Evolutionary conservation across 257 asterid genomes (phyloP), one percentile per base, ranked within the genome.

Genomic region (Solanum pennellii): DNA sequence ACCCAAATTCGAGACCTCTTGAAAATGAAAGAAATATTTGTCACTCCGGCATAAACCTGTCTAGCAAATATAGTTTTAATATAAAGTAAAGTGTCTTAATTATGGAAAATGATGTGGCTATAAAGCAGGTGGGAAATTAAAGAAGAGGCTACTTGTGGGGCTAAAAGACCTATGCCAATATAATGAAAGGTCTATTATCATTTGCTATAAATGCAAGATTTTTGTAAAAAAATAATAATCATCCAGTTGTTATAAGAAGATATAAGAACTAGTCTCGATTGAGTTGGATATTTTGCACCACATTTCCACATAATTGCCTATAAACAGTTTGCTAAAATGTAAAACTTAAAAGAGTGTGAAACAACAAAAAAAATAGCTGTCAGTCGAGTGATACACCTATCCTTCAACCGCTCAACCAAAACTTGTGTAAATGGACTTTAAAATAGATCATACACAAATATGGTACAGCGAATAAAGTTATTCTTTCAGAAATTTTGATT

Each of bases 11-110:
- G 0, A 56, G 5, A 56, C 12, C 4, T 56, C 5, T 56, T 56
- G 8, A 3, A 23, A 0, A 56, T 18, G 0, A 18, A 52, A 1
- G 9, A 56, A 7, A 7, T 56, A 56, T 0, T 56, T 20, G 1
- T 56, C 25, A 3, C 12, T 56, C 2, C 11, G 18, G 0, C n/a
- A 56, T 1, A 20, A 56, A 0, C 11, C 65, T 56, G 2, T 10
- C 20, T 0, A 56, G 2, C 62, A 23, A 18, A 20, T 56, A 11
- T n/a, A 65, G 72, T 18, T n/a, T 65, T 65, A 65, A 65, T 65
- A 65, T 12, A 33, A 25, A 29, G 18, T 65, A 25, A 5, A 25
- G 7, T 25, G 25, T 25, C 73, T 25, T 25, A 6, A 5, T 25
- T 66, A 29, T 66, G 73, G 73, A 66, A 66, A 66, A 25, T 66